A percentile compares a stretch with the other conserved stretches of the same genome.
Evolutionary conservation across 2,329 filamentous ascomycete species (phyloP).

Genomic region (Diaporthe destruens): DNA sequence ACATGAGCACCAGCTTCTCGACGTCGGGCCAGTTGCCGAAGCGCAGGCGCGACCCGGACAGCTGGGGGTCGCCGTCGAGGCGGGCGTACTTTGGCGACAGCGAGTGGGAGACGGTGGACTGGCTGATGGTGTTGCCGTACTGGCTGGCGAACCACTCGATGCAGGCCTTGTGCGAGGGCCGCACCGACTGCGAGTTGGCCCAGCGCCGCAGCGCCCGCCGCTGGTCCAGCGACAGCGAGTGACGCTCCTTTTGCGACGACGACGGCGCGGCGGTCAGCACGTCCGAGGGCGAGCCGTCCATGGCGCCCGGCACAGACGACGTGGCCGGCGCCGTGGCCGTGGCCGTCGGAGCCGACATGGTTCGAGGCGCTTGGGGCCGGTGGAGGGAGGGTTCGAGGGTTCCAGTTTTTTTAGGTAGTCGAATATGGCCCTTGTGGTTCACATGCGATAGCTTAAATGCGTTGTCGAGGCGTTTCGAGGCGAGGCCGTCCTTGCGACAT

Average conservation of each 20-base stretch:
- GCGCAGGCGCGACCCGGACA: slow-evolving; percentile 72
- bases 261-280: slow-evolving; percentile 21
- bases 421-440: neutral
- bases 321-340: slow-evolving; percentile 35
- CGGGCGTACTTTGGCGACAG: slow-evolving; percentile 72
- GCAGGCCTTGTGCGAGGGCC: slow-evolving; percentile 71
- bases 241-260: slow-evolving; percentile 59
- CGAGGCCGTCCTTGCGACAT: slow-evolving; percentile 26
- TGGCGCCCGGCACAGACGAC: slow-evolving; percentile 35
- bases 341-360: slow-evolving; percentile 39
- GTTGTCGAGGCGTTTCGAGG: slow-evolving; percentile 34
- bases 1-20: slow-evolving; percentile 68
- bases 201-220: slow-evolving; percentile 71
- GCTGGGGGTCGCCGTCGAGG: slow-evolving; percentile 70
- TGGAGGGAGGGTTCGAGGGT: slow-evolving; percentile 26
- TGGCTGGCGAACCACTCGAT: slow-evolving; percentile 72
- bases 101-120: slow-evolving; percentile 73
- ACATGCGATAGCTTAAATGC: slow-evolving; percentile 7
- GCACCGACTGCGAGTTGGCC: slow-evolving; percentile 68
- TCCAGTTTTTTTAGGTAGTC: slow-evolving; percentile 35
- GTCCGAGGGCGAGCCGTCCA: slow-evolving; percentile 34
- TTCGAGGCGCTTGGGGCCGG: neutral
- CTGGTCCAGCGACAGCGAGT: slow-evolving; percentile 72
- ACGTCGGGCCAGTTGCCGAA: slow-evolving; percentile 76
- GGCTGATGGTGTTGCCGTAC: slow-evolving; percentile 71